These are phyloP conservation scores for Ciborinia camelliae DNA, from an alignment of 2,329 filamentous ascomycete genomes.

Conservation along the genomic window DNA sequence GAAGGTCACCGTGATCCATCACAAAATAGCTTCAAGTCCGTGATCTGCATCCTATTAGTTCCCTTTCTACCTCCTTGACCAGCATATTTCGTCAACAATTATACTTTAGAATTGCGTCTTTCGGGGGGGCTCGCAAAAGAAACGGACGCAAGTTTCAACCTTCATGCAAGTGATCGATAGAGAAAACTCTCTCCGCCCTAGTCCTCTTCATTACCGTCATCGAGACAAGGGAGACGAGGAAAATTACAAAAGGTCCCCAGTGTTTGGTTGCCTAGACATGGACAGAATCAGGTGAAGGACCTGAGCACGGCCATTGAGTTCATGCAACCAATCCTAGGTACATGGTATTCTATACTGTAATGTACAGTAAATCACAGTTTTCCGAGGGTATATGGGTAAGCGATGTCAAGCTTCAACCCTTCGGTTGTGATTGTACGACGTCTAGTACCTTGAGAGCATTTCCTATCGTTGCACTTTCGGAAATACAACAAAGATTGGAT, in stretches of 20 bases:
- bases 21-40: conserved; percentile 13
- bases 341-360: not conserved
- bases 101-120: conserved; percentile 13
- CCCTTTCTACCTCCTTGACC: not conserved
- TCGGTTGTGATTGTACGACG: not conserved
- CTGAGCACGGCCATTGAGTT: conserved; percentile 17
- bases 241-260: not conserved
- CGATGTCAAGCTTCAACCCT: not conserved
- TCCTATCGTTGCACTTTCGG: not conserved
- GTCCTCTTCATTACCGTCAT: not conserved
- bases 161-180: conserved; percentile 19
- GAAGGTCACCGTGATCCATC: conserved; percentile 7
- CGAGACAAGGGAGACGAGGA: conserved; percentile 2
- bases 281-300: conserved; percentile 10
- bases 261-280: not conserved
- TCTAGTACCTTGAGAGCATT: not conserved
- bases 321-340: conserved; percentile 16
- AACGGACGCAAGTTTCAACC: conserved; percentile 3
- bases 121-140: not conserved
- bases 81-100: conserved; percentile 12
- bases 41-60: conserved; percentile 12
- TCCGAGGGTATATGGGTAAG: not conserved
- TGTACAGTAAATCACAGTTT: not conserved
- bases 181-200: conserved; percentile 2
- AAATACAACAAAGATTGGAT: not conserved